Percentiles rank a stretch among this genome's conserved stretches.
Conservation (phyloP, 768 basidiomycete genomes). For the Postia placenta region DNA sequence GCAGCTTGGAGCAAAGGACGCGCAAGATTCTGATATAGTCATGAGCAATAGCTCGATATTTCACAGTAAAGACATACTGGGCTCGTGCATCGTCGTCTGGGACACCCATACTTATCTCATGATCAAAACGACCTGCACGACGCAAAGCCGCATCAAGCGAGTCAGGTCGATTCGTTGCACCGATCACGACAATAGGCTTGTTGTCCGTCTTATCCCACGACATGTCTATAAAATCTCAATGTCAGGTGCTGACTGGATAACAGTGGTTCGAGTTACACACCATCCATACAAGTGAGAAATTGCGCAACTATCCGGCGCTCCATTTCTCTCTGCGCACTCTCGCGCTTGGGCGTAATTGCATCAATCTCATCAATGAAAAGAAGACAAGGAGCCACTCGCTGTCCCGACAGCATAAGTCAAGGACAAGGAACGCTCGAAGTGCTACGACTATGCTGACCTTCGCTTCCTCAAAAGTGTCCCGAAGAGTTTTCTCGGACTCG, state of each 20-base stretch:
- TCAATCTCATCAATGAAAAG: slow-evolving; percentile 98
- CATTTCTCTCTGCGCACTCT: slow-evolving; percentile 98
- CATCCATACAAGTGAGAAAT: slow-evolving; percentile 98
- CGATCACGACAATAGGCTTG: slow-evolving; percentile 90
- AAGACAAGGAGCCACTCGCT: slow-evolving; percentile 89
- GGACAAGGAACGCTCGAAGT: not conserved
- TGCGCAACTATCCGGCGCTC: slow-evolving; percentile 96
- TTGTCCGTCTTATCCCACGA: slow-evolving; percentile 94
- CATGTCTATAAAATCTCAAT: slow-evolving; percentile 57
- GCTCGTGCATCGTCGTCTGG: slow-evolving; percentile 88
- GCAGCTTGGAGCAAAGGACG: slow-evolving; percentile 78
- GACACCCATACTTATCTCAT: slow-evolving; percentile 97
- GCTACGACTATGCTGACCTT: slow-evolving; percentile 46
- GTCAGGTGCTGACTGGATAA: not conserved
- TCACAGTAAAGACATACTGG: slow-evolving; percentile 49
- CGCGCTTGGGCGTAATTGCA: slow-evolving; percentile 94
- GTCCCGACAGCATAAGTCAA: too few species aligned
- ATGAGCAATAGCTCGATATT: not conserved
- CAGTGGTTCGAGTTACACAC: slow-evolving; percentile 36
- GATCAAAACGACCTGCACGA: slow-evolving; percentile 92
- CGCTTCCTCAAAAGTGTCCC: slow-evolving; percentile 97
- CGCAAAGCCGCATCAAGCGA: slow-evolving; percentile 90
- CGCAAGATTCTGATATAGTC: slow-evolving; percentile 65
- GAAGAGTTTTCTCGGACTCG: slow-evolving; percentile 92
- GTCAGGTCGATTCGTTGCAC: slow-evolving; percentile 94